These are phyloP conservation scores for Epithele typhae DNA, from an alignment of 768 basidiomycete species.

Conservation along the genomic window DNA sequence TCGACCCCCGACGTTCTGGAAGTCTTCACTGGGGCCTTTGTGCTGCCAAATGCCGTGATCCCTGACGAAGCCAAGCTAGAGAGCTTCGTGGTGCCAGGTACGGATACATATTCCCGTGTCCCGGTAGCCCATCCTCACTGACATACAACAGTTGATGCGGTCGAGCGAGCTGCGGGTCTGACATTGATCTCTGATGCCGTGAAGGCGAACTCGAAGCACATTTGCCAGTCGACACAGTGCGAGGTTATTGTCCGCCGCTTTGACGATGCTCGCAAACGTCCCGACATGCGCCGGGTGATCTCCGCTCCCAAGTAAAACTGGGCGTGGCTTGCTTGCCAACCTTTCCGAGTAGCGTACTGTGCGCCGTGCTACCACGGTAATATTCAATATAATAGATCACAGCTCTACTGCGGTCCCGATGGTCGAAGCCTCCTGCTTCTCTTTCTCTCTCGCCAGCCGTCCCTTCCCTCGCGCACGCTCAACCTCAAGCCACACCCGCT, in stretches of 20 bases:
- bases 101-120: too few relatives aligned
- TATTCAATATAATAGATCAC: not conserved
- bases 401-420: constrained; percentile 14
- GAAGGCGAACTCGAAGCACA: constrained; percentile 72
- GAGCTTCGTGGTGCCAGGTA: constrained; percentile 80
- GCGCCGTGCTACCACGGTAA: too few relatives aligned
- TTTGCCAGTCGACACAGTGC: constrained; percentile 88
- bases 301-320: constrained; percentile 36
- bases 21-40: constrained; percentile 88
- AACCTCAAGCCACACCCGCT: constrained; percentile 56
- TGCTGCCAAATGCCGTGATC: constrained; percentile 92
- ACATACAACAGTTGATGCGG: constrained; percentile 69
- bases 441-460: constrained; percentile 60
- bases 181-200: constrained; percentile 80
- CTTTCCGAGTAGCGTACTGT: too few relatives aligned
- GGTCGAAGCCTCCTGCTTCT: constrained; percentile 26
- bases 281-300: constrained; percentile 49
- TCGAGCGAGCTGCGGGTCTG: constrained; percentile 87
- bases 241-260: constrained; percentile 85
- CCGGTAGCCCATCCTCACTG: too few relatives aligned
- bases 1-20: constrained; percentile 67
- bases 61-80: constrained; percentile 78
- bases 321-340: not conserved
- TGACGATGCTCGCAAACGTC: constrained; percentile 87
- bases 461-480: constrained; percentile 74